These are phyloP conservation scores for Trichosporon sp. DNA, from an alignment of 1,284 basidiomycete species.

Conservation along the genomic window DNA sequence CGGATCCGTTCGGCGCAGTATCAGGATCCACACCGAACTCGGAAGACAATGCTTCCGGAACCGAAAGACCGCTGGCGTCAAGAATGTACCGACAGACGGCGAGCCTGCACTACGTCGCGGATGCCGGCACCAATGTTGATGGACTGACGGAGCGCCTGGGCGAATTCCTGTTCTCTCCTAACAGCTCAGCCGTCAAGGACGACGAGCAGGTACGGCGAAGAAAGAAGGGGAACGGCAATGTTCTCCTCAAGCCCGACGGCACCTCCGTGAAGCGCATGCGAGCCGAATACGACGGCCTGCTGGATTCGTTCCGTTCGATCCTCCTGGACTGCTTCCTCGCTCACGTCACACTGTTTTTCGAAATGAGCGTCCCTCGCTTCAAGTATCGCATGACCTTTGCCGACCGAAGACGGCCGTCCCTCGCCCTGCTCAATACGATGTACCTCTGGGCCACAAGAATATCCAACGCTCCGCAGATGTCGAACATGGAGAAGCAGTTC, in stretches of 20 bases:
- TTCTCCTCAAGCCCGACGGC: not conserved
- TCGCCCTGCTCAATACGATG: conserved; percentile 43
- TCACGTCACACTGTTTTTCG: conserved; percentile 38
- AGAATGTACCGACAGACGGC: conserved; percentile 24
- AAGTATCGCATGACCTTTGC: conserved; percentile 37
- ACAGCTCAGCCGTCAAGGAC: conserved; percentile 14
- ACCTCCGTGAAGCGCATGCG: conserved; percentile 12
- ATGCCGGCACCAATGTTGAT: conserved; percentile 26
- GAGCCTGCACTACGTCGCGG: conserved; percentile 28
- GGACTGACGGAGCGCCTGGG: conserved; percentile 36
- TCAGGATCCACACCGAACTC: not conserved
- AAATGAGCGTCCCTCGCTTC: conserved; percentile 43
- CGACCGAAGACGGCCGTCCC: conserved; percentile 35
- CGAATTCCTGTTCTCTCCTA: conserved; percentile 40
- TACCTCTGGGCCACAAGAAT: conserved; percentile 45
- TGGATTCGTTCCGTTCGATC: conserved; percentile 27
- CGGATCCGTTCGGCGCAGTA: not conserved
- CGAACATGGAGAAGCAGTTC: conserved; percentile 34
- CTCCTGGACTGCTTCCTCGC: conserved; percentile 39
- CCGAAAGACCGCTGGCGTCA: conserved; percentile 7
- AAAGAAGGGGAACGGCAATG: not conserved
- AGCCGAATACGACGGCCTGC: conserved; percentile 33
- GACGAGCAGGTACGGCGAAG: conserved; percentile 9
- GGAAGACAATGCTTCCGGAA: not conserved
- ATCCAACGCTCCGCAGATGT: conserved; percentile 29